Evolutionary conservation across 371 early-diverging fungal genomes (phyloP).

Genomic region (Gilbertella persicaria): DNA sequence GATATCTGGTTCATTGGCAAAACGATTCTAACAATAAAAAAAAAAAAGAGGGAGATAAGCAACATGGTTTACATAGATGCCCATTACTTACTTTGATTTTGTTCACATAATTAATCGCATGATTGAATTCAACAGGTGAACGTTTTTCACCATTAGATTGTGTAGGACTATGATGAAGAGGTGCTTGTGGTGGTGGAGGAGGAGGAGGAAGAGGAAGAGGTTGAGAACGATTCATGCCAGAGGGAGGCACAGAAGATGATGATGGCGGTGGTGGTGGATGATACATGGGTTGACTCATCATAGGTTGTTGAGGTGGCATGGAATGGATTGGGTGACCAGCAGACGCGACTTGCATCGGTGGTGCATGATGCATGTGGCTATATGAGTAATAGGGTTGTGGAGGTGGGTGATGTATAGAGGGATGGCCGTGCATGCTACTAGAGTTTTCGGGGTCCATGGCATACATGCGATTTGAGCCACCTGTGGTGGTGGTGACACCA

Average conservation of each 20-base stretch:
- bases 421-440: slow-evolving; percentile 6
- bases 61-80: not conserved
- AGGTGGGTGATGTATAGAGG: slow-evolving; percentile 9
- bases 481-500: slow-evolving; percentile 63
- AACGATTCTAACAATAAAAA: slow-evolving; percentile 67
- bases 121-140: slow-evolving; percentile 85
- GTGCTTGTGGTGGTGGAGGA: slow-evolving; percentile 2
- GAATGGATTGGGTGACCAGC: not conserved
- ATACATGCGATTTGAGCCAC: slow-evolving; percentile 59
- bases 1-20: slow-evolving; percentile 82
- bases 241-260: not conserved
- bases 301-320: slow-evolving; percentile 4
- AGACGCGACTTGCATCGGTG: not conserved
- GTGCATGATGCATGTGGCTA: slow-evolving; percentile 4
- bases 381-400: slow-evolving; percentile 6
- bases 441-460: slow-evolving; percentile 5
- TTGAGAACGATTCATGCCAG: not conserved
- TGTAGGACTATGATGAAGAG: slow-evolving; percentile 11
- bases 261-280: slow-evolving; percentile 11
- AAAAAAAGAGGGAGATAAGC: slow-evolving; percentile 3
- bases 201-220: slow-evolving; percentile 11
- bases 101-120: slow-evolving; percentile 95
- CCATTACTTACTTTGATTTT: slow-evolving; percentile 78
- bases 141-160: slow-evolving; percentile 14
- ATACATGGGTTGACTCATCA: slow-evolving; percentile 9